These are phyloP conservation scores for Fragaria iinumae DNA, from an alignment of 306 rosid genomes.

Conservation along the genomic window DNA sequence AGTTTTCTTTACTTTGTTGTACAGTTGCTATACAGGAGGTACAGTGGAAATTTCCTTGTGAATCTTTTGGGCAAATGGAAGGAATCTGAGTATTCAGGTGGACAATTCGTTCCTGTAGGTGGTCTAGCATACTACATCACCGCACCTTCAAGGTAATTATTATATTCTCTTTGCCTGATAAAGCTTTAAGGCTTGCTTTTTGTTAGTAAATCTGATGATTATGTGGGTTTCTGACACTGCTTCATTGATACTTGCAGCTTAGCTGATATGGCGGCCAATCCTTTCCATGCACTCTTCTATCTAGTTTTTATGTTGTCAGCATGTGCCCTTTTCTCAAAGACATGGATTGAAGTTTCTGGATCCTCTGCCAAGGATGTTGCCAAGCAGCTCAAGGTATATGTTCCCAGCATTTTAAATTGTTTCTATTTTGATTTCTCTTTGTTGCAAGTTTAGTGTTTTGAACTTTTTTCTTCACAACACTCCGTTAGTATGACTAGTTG, in stretches of 20 bases:
- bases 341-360: constrained; percentile 98
- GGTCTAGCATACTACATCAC: constrained; percentile 95
- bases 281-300: constrained; percentile 88
- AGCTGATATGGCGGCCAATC: constrained; percentile 98
- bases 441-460: neutral
- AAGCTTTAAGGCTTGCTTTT: neutral
- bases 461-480: neutral
- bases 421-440: neutral
- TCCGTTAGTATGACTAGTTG: neutral
- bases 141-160: constrained; percentile 75
- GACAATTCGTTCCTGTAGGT: constrained; percentile 83
- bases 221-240: neutral
- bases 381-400: constrained; percentile 78
- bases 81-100: constrained; percentile 90
- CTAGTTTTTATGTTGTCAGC: constrained; percentile 88
- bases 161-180: neutral
- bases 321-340: constrained; percentile 88
- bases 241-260: constrained; percentile 53
- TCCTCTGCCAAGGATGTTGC: constrained; percentile 96
- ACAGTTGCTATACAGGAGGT: constrained; percentile 81
- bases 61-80: constrained; percentile 93
- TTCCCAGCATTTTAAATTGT: neutral
- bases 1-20: constrained; percentile 12
- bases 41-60: constrained; percentile 80
- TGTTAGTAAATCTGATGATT: constrained; percentile 8